Percentiles rank a stretch among this genome's conserved stretches.
Conservation (phyloP, 352 stramenopile genomes). For the Phytophthora sansomeana region DNA sequence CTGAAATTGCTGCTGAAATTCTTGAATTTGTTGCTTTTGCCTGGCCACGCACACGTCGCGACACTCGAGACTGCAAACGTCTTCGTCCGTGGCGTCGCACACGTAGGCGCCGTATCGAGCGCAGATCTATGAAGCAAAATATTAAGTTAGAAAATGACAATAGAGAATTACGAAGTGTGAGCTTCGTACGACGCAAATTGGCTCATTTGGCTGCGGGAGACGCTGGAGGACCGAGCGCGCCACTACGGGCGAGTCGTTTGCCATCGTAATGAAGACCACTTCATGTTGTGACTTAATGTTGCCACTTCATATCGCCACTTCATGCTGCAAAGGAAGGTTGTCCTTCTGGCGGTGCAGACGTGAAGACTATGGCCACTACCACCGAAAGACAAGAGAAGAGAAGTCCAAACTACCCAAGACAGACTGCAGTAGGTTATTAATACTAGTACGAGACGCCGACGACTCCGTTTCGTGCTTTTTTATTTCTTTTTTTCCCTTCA, state of each 20-base stretch:
- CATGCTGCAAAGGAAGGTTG: background rate
- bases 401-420: too few species aligned
- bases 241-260: conserved; percentile 32
- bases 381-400: background rate
- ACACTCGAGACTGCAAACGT: conserved; percentile 87
- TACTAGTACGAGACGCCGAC: conserved; percentile 22
- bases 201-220: conserved; percentile 39
- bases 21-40: conserved; percentile 4
- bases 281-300: background rate
- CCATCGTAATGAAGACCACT: conserved; percentile 12
- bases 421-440: background rate
- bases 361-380: background rate
- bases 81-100: conserved; percentile 82
- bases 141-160: background rate
- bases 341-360: conserved; percentile 1
- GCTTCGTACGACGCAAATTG: conserved; percentile 49
- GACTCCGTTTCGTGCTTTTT: conserved; percentile 33
- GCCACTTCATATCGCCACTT: conserved; percentile 9
- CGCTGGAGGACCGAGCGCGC: conserved; percentile 43
- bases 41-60: conserved; percentile 52
- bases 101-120: conserved; percentile 81
- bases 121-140: conserved; percentile 50
- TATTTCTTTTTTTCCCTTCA: conserved; percentile 28
- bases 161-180: background rate
- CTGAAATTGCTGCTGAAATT: conserved; percentile 4